Conservation (phyloP, 148 eudicot species). For the Selenicereus undatus region DNA sequence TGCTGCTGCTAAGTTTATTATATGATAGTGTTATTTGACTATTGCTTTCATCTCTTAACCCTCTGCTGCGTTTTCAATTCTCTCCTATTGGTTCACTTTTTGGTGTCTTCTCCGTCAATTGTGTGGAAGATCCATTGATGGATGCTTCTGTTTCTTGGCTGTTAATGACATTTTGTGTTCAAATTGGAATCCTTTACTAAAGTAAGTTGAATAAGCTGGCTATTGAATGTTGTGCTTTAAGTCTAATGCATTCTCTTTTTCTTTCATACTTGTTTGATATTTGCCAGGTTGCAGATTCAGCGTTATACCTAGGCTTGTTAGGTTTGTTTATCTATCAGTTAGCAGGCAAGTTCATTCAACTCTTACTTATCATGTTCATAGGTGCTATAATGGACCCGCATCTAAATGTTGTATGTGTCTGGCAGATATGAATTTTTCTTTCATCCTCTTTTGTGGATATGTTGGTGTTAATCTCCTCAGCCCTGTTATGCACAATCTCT, state of each 20-base stretch:
- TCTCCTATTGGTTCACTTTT: background rate
- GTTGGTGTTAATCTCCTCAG: conserved; percentile 89
- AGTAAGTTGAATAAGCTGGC: background rate
- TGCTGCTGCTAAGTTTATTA: background rate
- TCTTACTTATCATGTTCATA: background rate
- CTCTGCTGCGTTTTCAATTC: background rate
- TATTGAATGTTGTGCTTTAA: background rate
- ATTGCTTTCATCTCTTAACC: background rate
- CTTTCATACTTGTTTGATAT: conserved; percentile 4
- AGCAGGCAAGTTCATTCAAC: conserved; percentile 51
- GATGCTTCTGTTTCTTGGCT: background rate
- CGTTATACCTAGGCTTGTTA: conserved; percentile 69
- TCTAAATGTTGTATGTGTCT: conserved; percentile 13
- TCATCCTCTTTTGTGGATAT: conserved; percentile 87
- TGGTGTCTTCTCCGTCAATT: background rate
- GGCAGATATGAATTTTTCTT: conserved; percentile 92
- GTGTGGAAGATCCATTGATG: background rate
- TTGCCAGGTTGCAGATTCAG: conserved; percentile 86
- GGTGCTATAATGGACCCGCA: conserved; percentile 6
- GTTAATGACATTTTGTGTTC: background rate
- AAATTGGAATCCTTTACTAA: background rate
- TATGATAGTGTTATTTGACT: background rate
- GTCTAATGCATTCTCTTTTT: background rate
- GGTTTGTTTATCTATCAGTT: conserved; percentile 76
- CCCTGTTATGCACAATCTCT: conserved; percentile 95